Percentiles rank a stretch among this genome's conserved stretches.
phyloP scores from a whole-genome alignment of 2,329 filamentous ascomycete species.

The Neospermospora avenae region DNA sequence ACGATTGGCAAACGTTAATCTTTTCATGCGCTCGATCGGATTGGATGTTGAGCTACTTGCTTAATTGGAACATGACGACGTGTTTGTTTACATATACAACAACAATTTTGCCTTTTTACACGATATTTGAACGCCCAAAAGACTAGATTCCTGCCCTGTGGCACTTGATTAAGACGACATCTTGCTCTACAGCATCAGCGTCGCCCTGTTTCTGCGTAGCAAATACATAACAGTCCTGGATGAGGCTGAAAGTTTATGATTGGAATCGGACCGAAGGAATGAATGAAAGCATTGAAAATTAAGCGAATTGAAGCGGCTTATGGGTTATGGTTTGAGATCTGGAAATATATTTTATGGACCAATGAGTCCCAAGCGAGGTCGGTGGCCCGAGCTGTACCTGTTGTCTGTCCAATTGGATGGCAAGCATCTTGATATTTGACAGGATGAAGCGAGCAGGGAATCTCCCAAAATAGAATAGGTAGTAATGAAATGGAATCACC shows the following conservation, averaged over 20 bases:
- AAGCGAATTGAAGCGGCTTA: neutral
- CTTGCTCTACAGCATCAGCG: slow-evolving; percentile 23
- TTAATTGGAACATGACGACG: slow-evolving; percentile 22
- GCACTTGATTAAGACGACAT: slow-evolving; percentile 23
- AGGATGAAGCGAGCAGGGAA: neutral
- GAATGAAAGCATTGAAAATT: too few relatives aligned
- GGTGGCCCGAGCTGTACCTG: neutral
- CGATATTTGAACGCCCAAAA: slow-evolving; percentile 18
- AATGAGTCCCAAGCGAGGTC: neutral
- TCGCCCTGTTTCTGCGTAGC: slow-evolving; percentile 27
- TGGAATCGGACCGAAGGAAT: neutral
- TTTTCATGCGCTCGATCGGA: slow-evolving; percentile 99
- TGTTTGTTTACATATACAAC: slow-evolving; percentile 24
- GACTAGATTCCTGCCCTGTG: slow-evolving; percentile 17
- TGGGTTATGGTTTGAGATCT: neutral
- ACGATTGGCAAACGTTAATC: slow-evolving; percentile 86
- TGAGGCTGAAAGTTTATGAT: slow-evolving; percentile 16
- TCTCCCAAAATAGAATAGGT: neutral
- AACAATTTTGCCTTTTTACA: slow-evolving; percentile 23
- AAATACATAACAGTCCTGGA: slow-evolving; percentile 16
- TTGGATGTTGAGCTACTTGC: slow-evolving; percentile 77
- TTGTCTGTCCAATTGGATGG: slow-evolving; percentile 3
- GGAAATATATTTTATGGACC: slow-evolving; percentile 11
- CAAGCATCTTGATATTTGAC: slow-evolving; percentile 3
- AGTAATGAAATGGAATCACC: slow-evolving; percentile 1